Percentiles rank a stretch among this genome's conserved stretches.
Conservation (phyloP, 306 rosid species). For the Parietaria judaica region DNA sequence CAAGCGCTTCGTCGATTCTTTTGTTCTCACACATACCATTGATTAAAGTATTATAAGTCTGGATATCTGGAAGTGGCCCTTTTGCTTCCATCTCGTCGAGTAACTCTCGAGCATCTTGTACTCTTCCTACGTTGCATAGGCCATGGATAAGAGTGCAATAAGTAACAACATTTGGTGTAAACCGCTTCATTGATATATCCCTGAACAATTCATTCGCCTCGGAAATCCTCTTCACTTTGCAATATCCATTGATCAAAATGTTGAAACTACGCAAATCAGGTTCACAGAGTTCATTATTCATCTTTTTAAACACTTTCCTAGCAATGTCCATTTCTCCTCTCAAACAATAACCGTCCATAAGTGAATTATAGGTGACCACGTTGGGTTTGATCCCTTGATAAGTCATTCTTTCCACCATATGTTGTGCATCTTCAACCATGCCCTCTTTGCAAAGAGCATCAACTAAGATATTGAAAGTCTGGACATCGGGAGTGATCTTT, state of each 20-base stretch:
- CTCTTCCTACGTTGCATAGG: constrained; percentile 7
- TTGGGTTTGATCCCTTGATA: neutral
- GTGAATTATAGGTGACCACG: too few species aligned
- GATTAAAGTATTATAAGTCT: neutral
- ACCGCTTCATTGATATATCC: neutral
- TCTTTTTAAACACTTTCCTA: neutral
- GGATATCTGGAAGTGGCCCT: neutral
- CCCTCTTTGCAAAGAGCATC: constrained; percentile 4
- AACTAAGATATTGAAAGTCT: constrained; percentile 1
- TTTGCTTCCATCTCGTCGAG: constrained; percentile 4
- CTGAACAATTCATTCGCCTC: neutral
- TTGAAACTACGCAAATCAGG: neutral
- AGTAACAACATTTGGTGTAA: neutral
- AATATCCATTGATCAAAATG: neutral
- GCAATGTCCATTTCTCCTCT: neutral
- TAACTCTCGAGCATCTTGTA: neutral
- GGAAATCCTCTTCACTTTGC: neutral
- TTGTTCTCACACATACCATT: too few species aligned
- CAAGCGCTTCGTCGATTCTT: constrained; percentile 14
- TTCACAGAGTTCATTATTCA: neutral
- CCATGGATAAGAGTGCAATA: neutral
- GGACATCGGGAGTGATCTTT: neutral
- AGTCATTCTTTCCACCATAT: neutral
- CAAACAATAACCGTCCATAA: too few species aligned
- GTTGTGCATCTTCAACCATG: neutral